These are phyloP conservation scores for Mortierella sp. DNA, from an alignment of 371 early-diverging fungal species.

Conservation along the genomic window DNA sequence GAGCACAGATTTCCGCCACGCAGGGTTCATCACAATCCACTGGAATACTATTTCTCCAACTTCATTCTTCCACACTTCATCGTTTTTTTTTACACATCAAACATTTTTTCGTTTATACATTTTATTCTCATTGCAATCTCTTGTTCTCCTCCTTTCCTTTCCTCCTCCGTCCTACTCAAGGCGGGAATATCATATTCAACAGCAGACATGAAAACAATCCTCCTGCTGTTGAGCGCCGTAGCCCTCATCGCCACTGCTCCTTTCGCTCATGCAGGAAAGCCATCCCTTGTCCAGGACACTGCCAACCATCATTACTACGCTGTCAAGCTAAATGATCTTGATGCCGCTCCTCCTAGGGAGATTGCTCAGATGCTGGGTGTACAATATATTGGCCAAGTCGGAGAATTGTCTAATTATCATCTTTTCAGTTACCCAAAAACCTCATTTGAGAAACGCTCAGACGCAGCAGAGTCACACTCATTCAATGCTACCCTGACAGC, in stretches of 20 bases:
- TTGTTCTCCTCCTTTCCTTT: not conserved
- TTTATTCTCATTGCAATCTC: not conserved
- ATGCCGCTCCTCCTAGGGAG: slow-evolving; percentile 53
- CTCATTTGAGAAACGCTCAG: slow-evolving; percentile 38
- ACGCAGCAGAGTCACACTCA: slow-evolving; percentile 9
- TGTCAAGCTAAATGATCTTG: slow-evolving; percentile 58
- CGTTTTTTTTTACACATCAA: slow-evolving; percentile 2
- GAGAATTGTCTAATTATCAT: slow-evolving; percentile 73
- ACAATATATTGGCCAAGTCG: slow-evolving; percentile 74
- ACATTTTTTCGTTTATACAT: too few relatives aligned
- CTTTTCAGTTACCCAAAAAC: slow-evolving; percentile 65
- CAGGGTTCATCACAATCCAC: not conserved
- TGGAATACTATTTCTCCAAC: not conserved
- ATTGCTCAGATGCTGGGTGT: slow-evolving; percentile 63
- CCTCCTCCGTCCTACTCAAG: not conserved
- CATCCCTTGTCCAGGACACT: slow-evolving; percentile 44
- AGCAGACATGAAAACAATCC: slow-evolving; percentile 35
- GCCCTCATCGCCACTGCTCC: slow-evolving; percentile 28
- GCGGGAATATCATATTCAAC: not conserved
- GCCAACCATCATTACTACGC: slow-evolving; percentile 65
- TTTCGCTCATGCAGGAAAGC: slow-evolving; percentile 15
- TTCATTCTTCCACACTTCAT: not conserved
- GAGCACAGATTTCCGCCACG: slow-evolving; percentile 6
- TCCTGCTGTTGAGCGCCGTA: slow-evolving; percentile 36
- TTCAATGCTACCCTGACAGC: slow-evolving; percentile 15